Percentiles rank a stretch among this genome's conserved stretches.
These are phyloP conservation scores for Melanogaster broomeanus DNA, from an alignment of 768 basidiomycete genomes.

Conservation along the genomic window DNA sequence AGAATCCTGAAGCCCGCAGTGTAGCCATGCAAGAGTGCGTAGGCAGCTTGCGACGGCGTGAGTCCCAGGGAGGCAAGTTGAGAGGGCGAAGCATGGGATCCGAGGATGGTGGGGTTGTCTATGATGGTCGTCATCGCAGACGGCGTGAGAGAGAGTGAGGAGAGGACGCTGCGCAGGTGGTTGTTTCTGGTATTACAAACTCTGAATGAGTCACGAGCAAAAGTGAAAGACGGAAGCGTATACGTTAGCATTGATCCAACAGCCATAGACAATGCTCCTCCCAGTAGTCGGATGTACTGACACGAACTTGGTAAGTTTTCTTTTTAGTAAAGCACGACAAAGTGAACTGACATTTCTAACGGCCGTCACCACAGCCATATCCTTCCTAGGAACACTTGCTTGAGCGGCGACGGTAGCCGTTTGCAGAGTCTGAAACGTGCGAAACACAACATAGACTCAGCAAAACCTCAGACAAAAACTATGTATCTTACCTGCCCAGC, in stretches of 20 bases:
- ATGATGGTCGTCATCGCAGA: slow-evolving; percentile 45
- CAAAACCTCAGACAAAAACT: no score
- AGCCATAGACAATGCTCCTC: slow-evolving; percentile 70
- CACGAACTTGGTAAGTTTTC: background rate
- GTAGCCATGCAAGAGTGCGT: slow-evolving; percentile 52
- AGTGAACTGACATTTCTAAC: slow-evolving; percentile 52
- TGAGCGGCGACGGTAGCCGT: slow-evolving; percentile 74
- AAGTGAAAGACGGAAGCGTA: slow-evolving; percentile 10
- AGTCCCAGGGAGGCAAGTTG: slow-evolving; percentile 38
- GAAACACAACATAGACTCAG: no score
- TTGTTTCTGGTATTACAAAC: slow-evolving; percentile 41
- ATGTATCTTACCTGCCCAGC: slow-evolving; percentile 50
- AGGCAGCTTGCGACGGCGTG: slow-evolving; percentile 35
- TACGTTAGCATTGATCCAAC: slow-evolving; percentile 61
- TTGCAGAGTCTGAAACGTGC: slow-evolving; percentile 46
- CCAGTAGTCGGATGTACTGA: slow-evolving; percentile 68
- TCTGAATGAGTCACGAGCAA: background rate
- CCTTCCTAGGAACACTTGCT: slow-evolving; percentile 65
- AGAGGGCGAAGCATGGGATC: slow-evolving; percentile 29
- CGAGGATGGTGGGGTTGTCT: slow-evolving; percentile 47
- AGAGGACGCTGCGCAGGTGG: slow-evolving; percentile 44
- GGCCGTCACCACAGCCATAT: slow-evolving; percentile 78
- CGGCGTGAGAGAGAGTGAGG: slow-evolving; percentile 36
- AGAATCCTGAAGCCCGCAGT: slow-evolving; percentile 58
- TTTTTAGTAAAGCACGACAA: background rate